Evolutionary conservation across 805 yeast species (phyloP), one percentile per base, ranked within the genome.

Genomic region (Kazachstania taianensis): DNA sequence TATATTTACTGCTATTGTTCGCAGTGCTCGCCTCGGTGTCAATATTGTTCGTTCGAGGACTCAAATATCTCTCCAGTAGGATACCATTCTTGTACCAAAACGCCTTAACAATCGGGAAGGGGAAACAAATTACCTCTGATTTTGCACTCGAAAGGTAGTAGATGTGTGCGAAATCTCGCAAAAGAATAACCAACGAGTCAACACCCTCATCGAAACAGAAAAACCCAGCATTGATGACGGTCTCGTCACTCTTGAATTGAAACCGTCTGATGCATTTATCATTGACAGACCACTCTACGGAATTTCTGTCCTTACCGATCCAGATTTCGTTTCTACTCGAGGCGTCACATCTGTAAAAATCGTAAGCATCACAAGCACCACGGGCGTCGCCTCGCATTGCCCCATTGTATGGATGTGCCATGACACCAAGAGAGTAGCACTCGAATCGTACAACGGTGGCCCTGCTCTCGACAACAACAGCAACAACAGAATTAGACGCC

Each of bases 11-110:
- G 22, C 33, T 66, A 69, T 26, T 30, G 14, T 26, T 25, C 8
- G 8, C 25, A 9, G 25, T n/a, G 12, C 12, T 16, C 32, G 32
- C 23, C 12, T 17, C 20, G 19, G 32, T n/a, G n/a, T 19, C 33
- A 18, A 9, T 17, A 12, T 13, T 13, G 22, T 30, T 14, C 29
- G 17, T 15, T 2, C 16, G 5, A 4, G 17, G 17, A 17, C 20
- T 20, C 18, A 29, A 19, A 6, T 19, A 29, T 13, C 75, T 62
- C 47, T 81, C 82, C 16, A 82, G 48, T 0, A 86, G 59, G 3
- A 84, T 50, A 0, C 96, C 96, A 28, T 72, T 67, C 17, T 73
- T 75, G 48, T 75, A 80, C 8, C 80, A 69, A 41, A 79, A 69
- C 2, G 80, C 87, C 19, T 64, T 64, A 25, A 62, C 66, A 18